Percentiles rank a stretch among this genome's conserved stretches.
Evolutionary conservation across 2,329 filamentous ascomycete species (phyloP).

Genomic region (Nannizzia gypsea): DNA sequence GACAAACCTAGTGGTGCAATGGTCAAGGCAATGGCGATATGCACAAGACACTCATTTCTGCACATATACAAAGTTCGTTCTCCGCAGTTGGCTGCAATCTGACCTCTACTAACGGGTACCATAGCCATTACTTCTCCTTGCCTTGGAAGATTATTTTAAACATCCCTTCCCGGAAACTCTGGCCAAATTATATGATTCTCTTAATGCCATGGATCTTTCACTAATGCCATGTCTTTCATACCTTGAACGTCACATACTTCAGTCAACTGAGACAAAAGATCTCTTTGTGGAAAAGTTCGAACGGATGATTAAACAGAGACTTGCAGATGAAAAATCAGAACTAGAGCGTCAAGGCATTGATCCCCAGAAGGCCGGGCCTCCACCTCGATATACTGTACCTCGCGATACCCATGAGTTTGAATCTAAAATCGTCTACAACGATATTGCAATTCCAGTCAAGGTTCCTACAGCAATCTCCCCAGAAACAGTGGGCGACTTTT

Average conservation of each 20-base stretch:
- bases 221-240: conserved; percentile 76
- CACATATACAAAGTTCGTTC: conserved; percentile 84
- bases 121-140: conserved; percentile 75
- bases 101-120: conserved; percentile 5
- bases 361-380: conserved; percentile 50
- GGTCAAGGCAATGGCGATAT: conserved; percentile 98
- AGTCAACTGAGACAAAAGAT: conserved; percentile 86
- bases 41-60: conserved; percentile 89
- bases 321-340: conserved; percentile 49
- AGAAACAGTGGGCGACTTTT: conserved; percentile 96
- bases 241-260: conserved; percentile 73
- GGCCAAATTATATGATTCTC: conserved; percentile 74
- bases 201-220: conserved; percentile 94
- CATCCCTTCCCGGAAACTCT: conserved; percentile 78
- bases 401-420: conserved; percentile 97
- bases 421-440: conserved; percentile 88
- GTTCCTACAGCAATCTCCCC: conserved; percentile 86
- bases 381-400: conserved; percentile 61
- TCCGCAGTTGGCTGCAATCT: neutral
- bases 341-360: conserved; percentile 18
- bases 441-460: conserved; percentile 92
- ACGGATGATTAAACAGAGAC: conserved; percentile 75
- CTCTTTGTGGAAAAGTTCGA: conserved; percentile 97
- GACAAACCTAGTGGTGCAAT: conserved; percentile 59
- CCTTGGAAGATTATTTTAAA: conserved; percentile 94